Conservation (phyloP, 2,329 filamentous ascomycete genomes). For the Dactylonectria macrodidyma region DNA sequence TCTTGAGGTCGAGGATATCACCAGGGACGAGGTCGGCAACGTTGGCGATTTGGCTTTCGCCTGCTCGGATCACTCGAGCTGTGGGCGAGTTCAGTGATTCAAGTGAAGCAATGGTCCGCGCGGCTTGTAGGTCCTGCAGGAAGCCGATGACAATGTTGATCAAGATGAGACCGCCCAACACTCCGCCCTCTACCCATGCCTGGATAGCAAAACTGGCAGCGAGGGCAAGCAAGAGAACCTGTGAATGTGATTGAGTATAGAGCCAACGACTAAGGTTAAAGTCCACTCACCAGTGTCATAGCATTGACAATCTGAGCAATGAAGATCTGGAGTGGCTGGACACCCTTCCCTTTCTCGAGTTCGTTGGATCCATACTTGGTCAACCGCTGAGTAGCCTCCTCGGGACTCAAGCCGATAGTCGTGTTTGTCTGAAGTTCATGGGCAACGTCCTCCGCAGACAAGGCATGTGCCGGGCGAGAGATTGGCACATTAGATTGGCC, state of each 20-base stretch:
- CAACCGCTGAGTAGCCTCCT: conserved; percentile 69
- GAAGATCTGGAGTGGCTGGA: conserved; percentile 75
- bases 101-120: conserved; percentile 65
- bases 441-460: conserved; percentile 34
- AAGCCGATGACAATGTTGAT: conserved; percentile 71
- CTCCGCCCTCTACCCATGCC: conserved; percentile 73
- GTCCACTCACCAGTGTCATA: conserved; percentile 71
- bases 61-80: conserved; percentile 60
- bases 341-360: conserved; percentile 72
- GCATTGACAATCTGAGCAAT: conserved; percentile 78
- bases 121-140: conserved; percentile 62
- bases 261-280: not conserved
- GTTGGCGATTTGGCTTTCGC: conserved; percentile 55
- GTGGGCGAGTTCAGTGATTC: conserved; percentile 61
- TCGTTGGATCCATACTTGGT: conserved; percentile 74
- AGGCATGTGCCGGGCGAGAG: conserved; percentile 41
- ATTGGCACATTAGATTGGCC: conserved; percentile 44
- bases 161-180: conserved; percentile 69
- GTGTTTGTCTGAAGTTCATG: conserved; percentile 32
- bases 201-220: conserved; percentile 69
- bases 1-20: conserved; percentile 68
- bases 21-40: conserved; percentile 68
- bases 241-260: conserved; percentile 20
- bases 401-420: conserved; percentile 68
- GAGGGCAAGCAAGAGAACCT: conserved; percentile 71